A percentile compares a stretch with the other conserved stretches of the same genome.
Evolutionary conservation across 352 stramenopile genomes (phyloP).

Genomic region (Discostella stelligera): DNA sequence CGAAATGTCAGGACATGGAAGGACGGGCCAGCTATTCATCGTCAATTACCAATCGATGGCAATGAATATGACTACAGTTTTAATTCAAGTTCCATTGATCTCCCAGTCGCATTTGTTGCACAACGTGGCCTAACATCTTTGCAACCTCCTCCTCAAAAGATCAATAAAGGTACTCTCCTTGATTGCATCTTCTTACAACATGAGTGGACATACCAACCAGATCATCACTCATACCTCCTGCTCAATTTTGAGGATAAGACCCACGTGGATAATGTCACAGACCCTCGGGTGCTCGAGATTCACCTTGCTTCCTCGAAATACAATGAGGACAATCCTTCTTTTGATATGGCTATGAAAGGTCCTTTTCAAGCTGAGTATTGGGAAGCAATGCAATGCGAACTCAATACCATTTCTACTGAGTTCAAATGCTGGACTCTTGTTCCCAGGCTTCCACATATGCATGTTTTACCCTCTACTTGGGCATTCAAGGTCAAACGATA

Average conservation of each 20-base stretch:
- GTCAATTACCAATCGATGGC: not conserved
- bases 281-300: no score
- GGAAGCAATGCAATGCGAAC: slow-evolving; percentile 1
- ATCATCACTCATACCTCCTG: not conserved
- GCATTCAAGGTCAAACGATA: no score
- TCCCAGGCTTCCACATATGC: not conserved
- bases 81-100: not conserved
- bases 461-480: no score
- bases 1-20: not conserved
- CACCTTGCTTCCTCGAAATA: slow-evolving; percentile 6
- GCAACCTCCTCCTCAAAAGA: not conserved
- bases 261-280: no score
- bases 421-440: no score
- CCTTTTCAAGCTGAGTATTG: no score
- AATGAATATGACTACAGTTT: not conserved
- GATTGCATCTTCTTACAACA: not conserved
- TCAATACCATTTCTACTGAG: slow-evolving; percentile 17
- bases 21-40: slow-evolving; percentile 2
- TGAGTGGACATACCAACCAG: not conserved
- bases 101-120: not conserved
- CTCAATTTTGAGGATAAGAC: not conserved
- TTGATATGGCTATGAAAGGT: no score
- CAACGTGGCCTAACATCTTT: not conserved
- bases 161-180: not conserved
- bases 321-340: slow-evolving; percentile 1